Base-by-base conservation (phyloP, 129 eudicot genomes). In the Flaveria brownii region DNA sequence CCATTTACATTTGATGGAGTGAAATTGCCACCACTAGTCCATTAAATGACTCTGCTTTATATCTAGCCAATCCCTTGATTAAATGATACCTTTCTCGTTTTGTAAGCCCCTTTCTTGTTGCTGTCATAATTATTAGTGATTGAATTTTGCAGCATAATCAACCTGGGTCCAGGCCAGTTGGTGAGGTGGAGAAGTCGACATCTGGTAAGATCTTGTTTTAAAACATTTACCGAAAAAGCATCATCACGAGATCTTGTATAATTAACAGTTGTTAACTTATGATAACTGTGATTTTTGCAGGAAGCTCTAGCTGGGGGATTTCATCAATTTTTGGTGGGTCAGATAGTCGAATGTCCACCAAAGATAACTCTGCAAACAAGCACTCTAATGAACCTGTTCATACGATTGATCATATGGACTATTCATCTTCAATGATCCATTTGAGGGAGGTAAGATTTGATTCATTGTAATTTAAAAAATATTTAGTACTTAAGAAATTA, bases 231-330 rank as follows among this genome's bases (percentile, higher is more conserved):
- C 9, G 18, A 63, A 51, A 69, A 69, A 18, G 33, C 70, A 9
- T 14, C 70, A 9, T 14, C 51, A 28, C 1, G 60, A 16, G 47
- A 47, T 69, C 13, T 11, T 45, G 20, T 51, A 67, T 57, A 22
- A 66, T 66, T 26, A 60, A 36, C 55, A 6, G 46, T 66, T 46
- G 47, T 60, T 55, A 63, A 28, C 9, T 75, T 63, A 54, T 62
- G 12, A 63, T 74, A 3, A 10, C 59, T 66, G 59, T 66, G 65
- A 50, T 54, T 43, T 30, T 68, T 30, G 2, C 82, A 87, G 81
- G 87, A 81, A 85, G 90, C 77, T 77, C 96, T 52, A 60, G 84
- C 76, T 95, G 99, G 97, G 96, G 96, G n/a, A 89, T 95, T 60
- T 80, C 99, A 49, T 89, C 97, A 36, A 89, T 95, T 54, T 95